Evolutionary conservation across 768 basidiomycete species (phyloP).

Genomic region (Phanerodontia chrysosporium): DNA sequence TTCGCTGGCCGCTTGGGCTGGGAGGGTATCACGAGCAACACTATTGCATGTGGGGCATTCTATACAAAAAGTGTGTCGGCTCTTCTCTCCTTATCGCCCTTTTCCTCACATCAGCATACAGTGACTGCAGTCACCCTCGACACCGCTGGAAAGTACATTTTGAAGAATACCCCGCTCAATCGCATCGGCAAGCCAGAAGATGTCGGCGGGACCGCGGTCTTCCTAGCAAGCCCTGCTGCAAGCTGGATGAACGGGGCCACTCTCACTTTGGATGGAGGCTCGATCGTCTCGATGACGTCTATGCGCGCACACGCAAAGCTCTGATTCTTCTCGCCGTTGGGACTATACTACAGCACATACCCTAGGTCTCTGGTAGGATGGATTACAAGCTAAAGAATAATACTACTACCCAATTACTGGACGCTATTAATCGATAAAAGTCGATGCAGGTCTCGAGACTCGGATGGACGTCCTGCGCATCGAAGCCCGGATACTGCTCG

Average conservation of each 20-base stretch:
- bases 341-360: neutral
- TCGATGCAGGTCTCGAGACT: slow-evolving; percentile 1
- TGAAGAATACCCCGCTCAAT: slow-evolving; percentile 41
- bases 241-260: slow-evolving; percentile 63
- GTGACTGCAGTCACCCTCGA: slow-evolving; percentile 55
- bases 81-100: neutral
- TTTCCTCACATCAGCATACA: slow-evolving; percentile 15
- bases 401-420: neutral
- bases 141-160: slow-evolving; percentile 39
- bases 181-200: slow-evolving; percentile 63
- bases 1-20: slow-evolving; percentile 52
- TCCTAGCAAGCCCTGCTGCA: slow-evolving; percentile 55
- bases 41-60: slow-evolving; percentile 51
- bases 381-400: neutral
- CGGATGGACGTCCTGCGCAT: slow-evolving; percentile 5
- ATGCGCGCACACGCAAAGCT: slow-evolving; percentile 2
- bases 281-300: slow-evolving; percentile 30
- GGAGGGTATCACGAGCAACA: slow-evolving; percentile 58
- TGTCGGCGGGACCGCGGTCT: slow-evolving; percentile 59
- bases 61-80: slow-evolving; percentile 28
- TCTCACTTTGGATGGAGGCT: slow-evolving; percentile 59
- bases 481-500: slow-evolving; percentile 3
- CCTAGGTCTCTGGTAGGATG: neutral
- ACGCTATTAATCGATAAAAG: neutral
- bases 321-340: neutral